A percentile compares a stretch with the other conserved stretches of the same genome.
phyloP scores from a whole-genome alignment of 139 green algal species.

The Chlamydomonas asymmetrica region DNA sequence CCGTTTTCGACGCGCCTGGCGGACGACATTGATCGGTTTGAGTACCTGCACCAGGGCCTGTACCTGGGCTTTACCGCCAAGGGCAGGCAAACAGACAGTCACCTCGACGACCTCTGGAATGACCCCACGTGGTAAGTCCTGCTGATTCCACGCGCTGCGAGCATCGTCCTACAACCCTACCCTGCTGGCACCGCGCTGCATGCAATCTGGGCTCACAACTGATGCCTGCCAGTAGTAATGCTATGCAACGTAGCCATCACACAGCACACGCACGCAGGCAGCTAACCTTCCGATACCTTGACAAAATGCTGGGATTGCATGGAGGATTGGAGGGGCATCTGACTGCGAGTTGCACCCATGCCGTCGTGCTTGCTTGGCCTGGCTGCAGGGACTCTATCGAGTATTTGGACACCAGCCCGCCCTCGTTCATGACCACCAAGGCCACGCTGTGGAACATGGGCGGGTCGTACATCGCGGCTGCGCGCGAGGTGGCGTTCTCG shows the following conservation, averaged over 20 bases:
- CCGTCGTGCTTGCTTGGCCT: too few species aligned
- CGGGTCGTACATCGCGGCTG: constrained; percentile 13
- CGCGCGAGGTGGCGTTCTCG: constrained; percentile 32
- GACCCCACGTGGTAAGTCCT: constrained; percentile 2
- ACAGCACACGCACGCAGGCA: too few species aligned
- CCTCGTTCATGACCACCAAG: not conserved
- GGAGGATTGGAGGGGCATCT: too few species aligned
- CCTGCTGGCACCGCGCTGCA: too few species aligned
- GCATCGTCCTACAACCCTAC: too few species aligned
- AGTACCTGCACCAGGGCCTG: constrained; percentile 35
- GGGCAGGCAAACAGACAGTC: not conserved
- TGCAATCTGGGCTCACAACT: too few species aligned
- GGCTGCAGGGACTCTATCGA: constrained; percentile 10
- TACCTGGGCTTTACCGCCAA: constrained; percentile 25
- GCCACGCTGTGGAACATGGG: constrained; percentile 25
- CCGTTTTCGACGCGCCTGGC: not conserved
- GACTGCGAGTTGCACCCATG: too few species aligned
- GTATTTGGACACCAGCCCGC: constrained; percentile 17
- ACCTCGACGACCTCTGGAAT: constrained; percentile 34
- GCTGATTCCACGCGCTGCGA: not conserved
- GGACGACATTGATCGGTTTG: constrained; percentile 10
- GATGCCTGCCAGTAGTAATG: too few species aligned
- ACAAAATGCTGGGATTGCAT: too few species aligned
- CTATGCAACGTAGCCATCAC: too few species aligned
- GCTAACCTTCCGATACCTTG: too few species aligned